Evolutionary conservation across 2,329 filamentous ascomycete genomes (phyloP), one percentile per base, ranked within the genome.

Genomic region (Sporothrix humicola): DNA sequence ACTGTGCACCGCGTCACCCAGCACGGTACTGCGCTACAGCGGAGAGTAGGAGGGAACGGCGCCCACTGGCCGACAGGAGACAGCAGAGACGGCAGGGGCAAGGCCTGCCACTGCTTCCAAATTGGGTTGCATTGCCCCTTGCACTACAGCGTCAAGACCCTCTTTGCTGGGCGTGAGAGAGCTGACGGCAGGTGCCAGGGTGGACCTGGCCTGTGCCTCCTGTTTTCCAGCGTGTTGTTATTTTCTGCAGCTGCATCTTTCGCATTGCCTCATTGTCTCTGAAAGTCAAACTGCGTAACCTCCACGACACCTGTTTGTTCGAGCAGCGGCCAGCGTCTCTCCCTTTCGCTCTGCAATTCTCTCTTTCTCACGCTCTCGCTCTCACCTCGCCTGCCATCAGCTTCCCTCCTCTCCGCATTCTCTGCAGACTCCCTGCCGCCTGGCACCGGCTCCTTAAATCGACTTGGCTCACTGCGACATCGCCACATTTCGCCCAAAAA

Each of bases 211-310:
- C 31, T 70, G 68, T 56, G 52, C 54, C 69, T 58, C 50, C 54
- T 61, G 58, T 17, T 50, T 48, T 50, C 23, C 54, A 58, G 54
- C 15, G 68, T 59, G 31, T 46, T 71, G 69, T 61, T 71, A 31
- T 71, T 61, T 71, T 70, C 68, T 70, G 31, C 68, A 59, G 68
- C 68, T 59, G 44, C 68, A 6, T 58, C 68, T 20, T 66, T 56
- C 31, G 50, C 20, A 56, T 58, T 70, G 31, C 52, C 61, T 48
- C 59, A 20, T 52, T 44, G 48, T 44, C 17, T 48, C 63, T 66
- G n/a, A 68, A 13, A 15, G 61, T 65, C 26, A 8, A 31, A 46
- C 46, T 37, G 65, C 65, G 65, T 52, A 68, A 52, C 65, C 44
- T 13, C 44, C 46, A 52, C 65, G 46, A 56, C 9, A 37, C 66